A percentile compares a stretch with the other conserved stretches of the same genome.
Evolutionary conservation across 805 yeast genomes (phyloP).

Genomic region (Zygosaccharomyces rouxii): DNA sequence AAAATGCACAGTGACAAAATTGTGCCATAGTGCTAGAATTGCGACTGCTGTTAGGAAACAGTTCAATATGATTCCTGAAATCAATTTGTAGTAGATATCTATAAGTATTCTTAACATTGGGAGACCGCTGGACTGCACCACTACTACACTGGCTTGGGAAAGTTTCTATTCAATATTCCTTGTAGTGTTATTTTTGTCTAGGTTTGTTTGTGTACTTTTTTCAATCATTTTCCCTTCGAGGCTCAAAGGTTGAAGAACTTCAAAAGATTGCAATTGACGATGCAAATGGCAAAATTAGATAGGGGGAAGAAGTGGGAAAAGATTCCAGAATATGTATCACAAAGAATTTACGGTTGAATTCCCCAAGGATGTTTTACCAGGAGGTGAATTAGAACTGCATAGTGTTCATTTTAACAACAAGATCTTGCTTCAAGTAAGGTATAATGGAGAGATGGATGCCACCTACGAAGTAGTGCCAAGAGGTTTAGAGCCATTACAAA

Average conservation of each 20-base stretch:
- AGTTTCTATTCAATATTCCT: background rate
- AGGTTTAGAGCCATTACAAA: conserved; percentile 22
- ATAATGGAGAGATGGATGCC: conserved; percentile 40
- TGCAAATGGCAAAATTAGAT: background rate
- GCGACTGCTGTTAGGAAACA: conserved; percentile 27
- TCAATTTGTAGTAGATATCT: conserved; percentile 11
- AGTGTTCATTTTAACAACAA: conserved; percentile 28
- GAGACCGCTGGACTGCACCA: background rate
- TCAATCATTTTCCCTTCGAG: background rate
- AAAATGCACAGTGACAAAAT: conserved; percentile 27
- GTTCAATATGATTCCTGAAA: conserved; percentile 19
- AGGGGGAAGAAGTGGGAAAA: background rate
- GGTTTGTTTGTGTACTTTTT: background rate
- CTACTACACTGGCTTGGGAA: background rate
- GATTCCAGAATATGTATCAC: conserved; percentile 9
- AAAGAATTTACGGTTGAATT: conserved; percentile 8
- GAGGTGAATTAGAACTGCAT: conserved; percentile 11
- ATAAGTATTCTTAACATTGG: conserved; percentile 8
- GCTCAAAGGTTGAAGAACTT: background rate
- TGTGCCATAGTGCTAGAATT: conserved; percentile 31
- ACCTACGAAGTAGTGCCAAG: conserved; percentile 40
- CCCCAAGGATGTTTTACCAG: conserved; percentile 6
- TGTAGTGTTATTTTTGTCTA: background rate
- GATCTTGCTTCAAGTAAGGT: conserved; percentile 27
- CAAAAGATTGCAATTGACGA: background rate